phyloP scores from a whole-genome alignment of 768 basidiomycete genomes.

The Boletus reticulatus region DNA sequence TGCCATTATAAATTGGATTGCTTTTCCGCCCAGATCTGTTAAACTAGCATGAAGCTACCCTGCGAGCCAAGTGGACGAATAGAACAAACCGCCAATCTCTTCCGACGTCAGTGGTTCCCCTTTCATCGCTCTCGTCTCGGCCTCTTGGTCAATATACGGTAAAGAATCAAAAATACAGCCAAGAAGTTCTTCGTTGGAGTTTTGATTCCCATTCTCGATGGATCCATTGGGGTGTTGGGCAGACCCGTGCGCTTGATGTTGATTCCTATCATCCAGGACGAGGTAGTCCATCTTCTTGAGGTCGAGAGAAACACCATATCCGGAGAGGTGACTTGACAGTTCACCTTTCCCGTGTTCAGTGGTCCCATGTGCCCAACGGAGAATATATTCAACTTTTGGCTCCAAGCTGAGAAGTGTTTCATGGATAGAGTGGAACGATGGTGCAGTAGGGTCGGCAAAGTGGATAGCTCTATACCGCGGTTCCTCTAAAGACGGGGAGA shows the following conservation, averaged over 20 bases:
- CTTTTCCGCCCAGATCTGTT: slow-evolving; percentile 66
- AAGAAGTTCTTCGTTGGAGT: slow-evolving; percentile 20
- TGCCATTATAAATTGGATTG: slow-evolving; percentile 69
- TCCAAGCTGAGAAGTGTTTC: slow-evolving; percentile 51
- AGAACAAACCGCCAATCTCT: slow-evolving; percentile 52
- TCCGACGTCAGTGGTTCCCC: slow-evolving; percentile 47
- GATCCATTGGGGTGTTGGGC: neutral
- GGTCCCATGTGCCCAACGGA: slow-evolving; percentile 43
- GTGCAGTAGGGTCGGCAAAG: slow-evolving; percentile 66
- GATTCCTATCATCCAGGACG: slow-evolving; percentile 80
- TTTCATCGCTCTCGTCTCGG: slow-evolving; percentile 35
- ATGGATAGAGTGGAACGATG: slow-evolving; percentile 72
- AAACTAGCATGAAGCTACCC: neutral
- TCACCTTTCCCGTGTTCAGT: slow-evolving; percentile 36
- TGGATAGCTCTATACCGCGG: slow-evolving; percentile 70
- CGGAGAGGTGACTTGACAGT: slow-evolving; percentile 56
- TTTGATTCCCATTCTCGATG: slow-evolving; percentile 6
- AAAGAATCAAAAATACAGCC: slow-evolving; percentile 31
- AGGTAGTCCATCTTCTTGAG: slow-evolving; percentile 98
- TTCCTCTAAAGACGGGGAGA: slow-evolving; percentile 42
- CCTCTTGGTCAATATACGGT: slow-evolving; percentile 26
- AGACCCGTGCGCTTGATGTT: slow-evolving; percentile 7
- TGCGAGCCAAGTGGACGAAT: neutral
- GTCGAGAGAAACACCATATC: slow-evolving; percentile 90
- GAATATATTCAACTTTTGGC: slow-evolving; percentile 65